Evolutionary conservation across 257 asterid species (phyloP), one percentile per base, ranked within the genome.

Genomic region (Buddleja alternifolia): DNA sequence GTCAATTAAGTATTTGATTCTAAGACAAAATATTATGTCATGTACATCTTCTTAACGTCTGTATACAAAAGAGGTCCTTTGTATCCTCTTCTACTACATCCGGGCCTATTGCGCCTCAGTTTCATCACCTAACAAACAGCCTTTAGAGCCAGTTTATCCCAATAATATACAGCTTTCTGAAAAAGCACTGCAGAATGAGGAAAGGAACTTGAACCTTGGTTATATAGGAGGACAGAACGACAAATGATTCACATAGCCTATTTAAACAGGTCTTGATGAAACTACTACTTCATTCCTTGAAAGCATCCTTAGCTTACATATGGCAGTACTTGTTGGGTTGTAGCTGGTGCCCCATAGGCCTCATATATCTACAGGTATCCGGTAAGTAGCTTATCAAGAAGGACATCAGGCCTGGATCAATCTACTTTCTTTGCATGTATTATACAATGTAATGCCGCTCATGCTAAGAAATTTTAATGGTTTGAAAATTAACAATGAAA

Each of bases 401-500:
- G 34, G 34, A 29, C 34, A 29, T 29, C 34, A 29, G 2, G 34
- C 34, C 34, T 29, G 5, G 34, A 29, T 29, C 3, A 29, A 29
- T 29, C 34, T 29, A 29, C 34, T 51, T 58, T 66, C 51, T 47
- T 56, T 3, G 17, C 39, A 15, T 53, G 39, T 23, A 73, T 56
- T 4, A 10, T 39, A 63, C 44, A 19, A 73, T 16, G 42, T 66
- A 64, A 17, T 41, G 40, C n/a, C n/a, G 34, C 25, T 58, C 15
- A 14, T 16, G 55, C 47, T 16, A 20, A 57, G 48, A 65, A 64
- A 32, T 20, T 10, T 62, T 45, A 69, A 61, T 23, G 34, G 47
- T 56, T 40, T 12, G 21, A 65, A 67, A 29, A 40, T 11, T 20
- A 40, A 63, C 44, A 63, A 61, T 11, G 50, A 40, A 65, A 48